A percentile compares a stretch with the other conserved stretches of the same genome.
phyloP scores from a whole-genome alignment of 108 stramenopile species.

The Cyclotella choctawhatcheeana region DNA sequence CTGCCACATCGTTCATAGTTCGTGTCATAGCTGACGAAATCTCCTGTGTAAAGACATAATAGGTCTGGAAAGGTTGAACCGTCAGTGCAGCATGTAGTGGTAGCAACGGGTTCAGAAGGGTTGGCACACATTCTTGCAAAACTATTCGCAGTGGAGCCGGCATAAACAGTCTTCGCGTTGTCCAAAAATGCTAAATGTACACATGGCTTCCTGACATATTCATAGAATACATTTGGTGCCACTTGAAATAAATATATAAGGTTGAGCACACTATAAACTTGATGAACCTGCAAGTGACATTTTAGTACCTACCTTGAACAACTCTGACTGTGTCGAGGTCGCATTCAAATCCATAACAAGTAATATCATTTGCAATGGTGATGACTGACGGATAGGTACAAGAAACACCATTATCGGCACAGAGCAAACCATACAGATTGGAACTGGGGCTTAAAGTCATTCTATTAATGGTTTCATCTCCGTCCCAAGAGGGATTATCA shows the following conservation, averaged over 20 bases:
- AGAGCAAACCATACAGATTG: constrained; percentile 21
- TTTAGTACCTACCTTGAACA: too few relatives aligned
- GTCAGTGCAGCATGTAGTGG: constrained; percentile 4
- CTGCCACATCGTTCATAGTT: constrained; percentile 1
- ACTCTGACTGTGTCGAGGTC: constrained; percentile 41
- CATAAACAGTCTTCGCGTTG: constrained; percentile 19
- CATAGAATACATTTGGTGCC: constrained; percentile 41
- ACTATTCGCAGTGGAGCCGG: constrained; percentile 4
- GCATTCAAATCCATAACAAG: constrained; percentile 44
- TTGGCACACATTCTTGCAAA: constrained; percentile 10
- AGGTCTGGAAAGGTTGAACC: neutral
- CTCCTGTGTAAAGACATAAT: constrained; percentile 8
- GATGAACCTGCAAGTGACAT: too few relatives aligned
- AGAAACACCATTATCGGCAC: constrained; percentile 9
- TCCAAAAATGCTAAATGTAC: constrained; percentile 41
- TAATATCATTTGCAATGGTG: constrained; percentile 18
- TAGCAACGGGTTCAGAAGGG: constrained; percentile 5
- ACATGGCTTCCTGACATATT: constrained; percentile 41
- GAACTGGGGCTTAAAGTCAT: constrained; percentile 16
- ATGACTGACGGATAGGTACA: constrained; percentile 30
- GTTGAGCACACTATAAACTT: too few relatives aligned
- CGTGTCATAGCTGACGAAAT: neutral
- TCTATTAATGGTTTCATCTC: constrained; percentile 23
- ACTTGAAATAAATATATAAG: constrained; percentile 30
- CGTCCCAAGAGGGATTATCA: constrained; percentile 17